Evolutionary conservation across 148 eudicot genomes (phyloP).

Genomic region (Amaranthus cruentus): DNA sequence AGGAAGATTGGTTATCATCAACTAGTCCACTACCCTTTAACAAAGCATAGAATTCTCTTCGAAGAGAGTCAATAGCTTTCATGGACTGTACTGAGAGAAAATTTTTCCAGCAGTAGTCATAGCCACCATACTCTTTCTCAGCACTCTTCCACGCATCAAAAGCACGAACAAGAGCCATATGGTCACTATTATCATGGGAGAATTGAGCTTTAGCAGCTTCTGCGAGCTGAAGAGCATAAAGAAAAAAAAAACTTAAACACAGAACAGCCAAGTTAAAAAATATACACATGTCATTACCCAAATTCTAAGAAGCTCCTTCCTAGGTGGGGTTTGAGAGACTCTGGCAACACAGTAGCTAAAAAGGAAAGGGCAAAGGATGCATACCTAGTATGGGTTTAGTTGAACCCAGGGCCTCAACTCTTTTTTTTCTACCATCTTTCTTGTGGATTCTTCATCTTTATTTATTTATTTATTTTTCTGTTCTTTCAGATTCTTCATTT

Average conservation of each 20-base stretch:
- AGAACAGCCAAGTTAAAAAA: too few relatives aligned
- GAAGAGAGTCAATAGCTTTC: slow-evolving; percentile 95
- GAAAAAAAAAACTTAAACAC: not conserved
- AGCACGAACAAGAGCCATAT: slow-evolving; percentile 91
- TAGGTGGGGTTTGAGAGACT: too few relatives aligned
- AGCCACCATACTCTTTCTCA: slow-evolving; percentile 60
- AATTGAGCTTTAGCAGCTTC: slow-evolving; percentile 95
- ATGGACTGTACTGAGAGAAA: slow-evolving; percentile 84
- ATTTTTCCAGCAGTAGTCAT: slow-evolving; percentile 97
- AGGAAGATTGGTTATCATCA: slow-evolving; percentile 51
- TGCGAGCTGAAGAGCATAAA: slow-evolving; percentile 58
- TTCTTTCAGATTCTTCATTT: too few relatives aligned
- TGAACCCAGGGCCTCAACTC: too few relatives aligned
- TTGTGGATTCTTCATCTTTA: too few relatives aligned
- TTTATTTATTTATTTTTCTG: too few relatives aligned
- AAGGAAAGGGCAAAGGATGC: too few relatives aligned
- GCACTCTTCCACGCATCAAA: slow-evolving; percentile 93
- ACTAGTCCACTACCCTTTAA: slow-evolving; percentile 74
- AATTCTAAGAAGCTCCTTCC: too few relatives aligned
- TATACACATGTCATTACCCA: too few relatives aligned
- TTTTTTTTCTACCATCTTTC: too few relatives aligned
- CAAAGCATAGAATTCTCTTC: slow-evolving; percentile 70
- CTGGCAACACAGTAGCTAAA: too few relatives aligned
- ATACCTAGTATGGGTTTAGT: too few relatives aligned
- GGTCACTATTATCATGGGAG: slow-evolving; percentile 77